Evolutionary conservation across 2,329 filamentous ascomycete species (phyloP), one percentile per base, ranked within the genome.

Genomic region (Cytospora schulzeri): DNA sequence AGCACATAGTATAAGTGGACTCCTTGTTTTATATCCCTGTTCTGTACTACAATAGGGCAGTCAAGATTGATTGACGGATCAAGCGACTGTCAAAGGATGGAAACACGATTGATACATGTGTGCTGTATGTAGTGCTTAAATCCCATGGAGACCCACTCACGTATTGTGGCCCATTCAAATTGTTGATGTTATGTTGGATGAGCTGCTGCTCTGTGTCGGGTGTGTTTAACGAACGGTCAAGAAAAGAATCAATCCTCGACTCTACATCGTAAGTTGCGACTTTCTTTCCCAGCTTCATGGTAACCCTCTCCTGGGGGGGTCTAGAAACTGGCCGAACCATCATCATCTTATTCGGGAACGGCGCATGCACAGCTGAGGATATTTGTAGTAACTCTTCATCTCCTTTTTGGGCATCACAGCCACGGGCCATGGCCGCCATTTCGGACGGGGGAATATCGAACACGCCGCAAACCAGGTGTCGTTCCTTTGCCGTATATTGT

Each of bases 371-470:
- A 28, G 45, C 53, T 62, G 60, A 62, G 60, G 60, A 4, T 62
- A 62, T 62, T 62, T 62, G 52, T 56, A 62, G 52, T 35, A 62
- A 62, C 52, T 56, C 60, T 14, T 56, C 60, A 62, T 62, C 41
- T 62, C 59, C 52, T 51, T 22, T n/a, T 31, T 19, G 59, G 12
- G 50, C 26, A 51, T 45, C 53, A 50, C 60, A 56, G 53, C 52
- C 60, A 54, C 52, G 52, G 41, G 31, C 31, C 31, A 33, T 33
- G 50, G 45, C 26, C 22, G 60, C 60, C 52, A 50, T 51, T 50
- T 50, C 52, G 52, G 59, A 19, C 19, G 38, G 35, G 52, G 59
- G 35, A 54, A 29, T 31, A 28, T 62, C 29, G 52, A 50, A 24
- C 29, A 48, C 41, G 45, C 45, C 45, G 45, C 45, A 22, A 15